Evolutionary conservation across 805 yeast species (phyloP), one percentile per base, ranked within the genome.

Genomic region (Candida manassasensis): DNA sequence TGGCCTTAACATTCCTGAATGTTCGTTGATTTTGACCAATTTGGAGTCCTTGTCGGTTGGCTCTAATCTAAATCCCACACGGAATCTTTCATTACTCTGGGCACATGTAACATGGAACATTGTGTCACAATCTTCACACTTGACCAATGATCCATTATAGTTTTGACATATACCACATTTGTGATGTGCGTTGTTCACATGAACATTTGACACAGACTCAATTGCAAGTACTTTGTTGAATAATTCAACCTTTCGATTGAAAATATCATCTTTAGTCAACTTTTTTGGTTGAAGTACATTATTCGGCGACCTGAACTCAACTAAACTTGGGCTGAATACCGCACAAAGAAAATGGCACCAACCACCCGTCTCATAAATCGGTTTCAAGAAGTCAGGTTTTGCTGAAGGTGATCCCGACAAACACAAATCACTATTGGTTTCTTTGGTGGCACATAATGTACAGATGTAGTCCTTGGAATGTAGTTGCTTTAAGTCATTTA

Each of bases 261-360:
- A 4, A 31, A 13, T n/a, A 19, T 37, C 25, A 29, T 25, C 14
- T 13, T 30, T 30, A 7, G 33, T 30, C 15, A 30, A 30, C 21
- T 30, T 30, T 12, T 30, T 30, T 11, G 33, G 33, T n/a, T 12
- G 13, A 8, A 29, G 26, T 12, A 27, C n/a, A 6, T 29, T 12
- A 10, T 16, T 56, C 46, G 6, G 71, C 55, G 0, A 80, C 81
- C 42, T 77, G 80, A 42, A 79, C 32, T 10, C 57, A 29, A 14
- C 50, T 4, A 71, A 52, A n/a, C 62, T 59, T 4, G 72, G 57
- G 19, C 63, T 61, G 50, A 79, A 79, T 0, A 83, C 33, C 0
- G 89, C 80, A 58, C 97, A 88, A 2, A 75, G 41, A 3, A 81
- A 60, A 61, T 88, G 96, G 21, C 79, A 77, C 96, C 96, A 88